These are phyloP conservation scores for Stereum hirsutum DNA, from an alignment of 1,284 basidiomycete species.

Conservation along the genomic window DNA sequence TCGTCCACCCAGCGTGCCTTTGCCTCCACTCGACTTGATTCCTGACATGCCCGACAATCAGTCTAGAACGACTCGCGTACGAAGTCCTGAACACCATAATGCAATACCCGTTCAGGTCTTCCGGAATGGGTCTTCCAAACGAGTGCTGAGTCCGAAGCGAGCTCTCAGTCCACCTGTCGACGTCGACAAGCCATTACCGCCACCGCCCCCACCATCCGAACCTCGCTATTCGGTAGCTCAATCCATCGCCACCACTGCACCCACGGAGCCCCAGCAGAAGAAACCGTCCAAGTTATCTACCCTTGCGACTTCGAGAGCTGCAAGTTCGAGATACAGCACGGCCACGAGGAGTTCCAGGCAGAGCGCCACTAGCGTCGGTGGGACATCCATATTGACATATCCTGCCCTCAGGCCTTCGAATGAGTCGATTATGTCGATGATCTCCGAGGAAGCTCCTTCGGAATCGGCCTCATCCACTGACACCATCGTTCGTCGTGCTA, in stretches of 20 bases:
- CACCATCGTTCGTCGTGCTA: conserved; percentile 50
- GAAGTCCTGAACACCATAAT: conserved; percentile 10
- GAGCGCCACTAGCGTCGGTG: conserved; percentile 36
- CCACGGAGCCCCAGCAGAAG: too few relatives aligned
- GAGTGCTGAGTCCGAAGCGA: background rate
- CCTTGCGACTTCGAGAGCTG: conserved; percentile 46
- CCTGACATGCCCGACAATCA: conserved; percentile 48
- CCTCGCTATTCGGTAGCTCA: conserved; percentile 9
- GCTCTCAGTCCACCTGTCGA: conserved; percentile 5
- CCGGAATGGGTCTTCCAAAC: conserved; percentile 1
- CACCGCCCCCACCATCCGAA: conserved; percentile 8
- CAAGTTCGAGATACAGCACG: conserved; percentile 27
- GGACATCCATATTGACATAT: conserved; percentile 56
- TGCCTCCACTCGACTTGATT: conserved; percentile 38
- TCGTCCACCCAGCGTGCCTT: conserved; percentile 28
- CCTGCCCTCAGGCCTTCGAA: conserved; percentile 54
- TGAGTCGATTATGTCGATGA: conserved; percentile 36
- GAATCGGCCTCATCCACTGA: conserved; percentile 21
- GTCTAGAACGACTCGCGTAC: conserved; percentile 34
- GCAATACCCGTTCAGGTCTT: conserved; percentile 11
- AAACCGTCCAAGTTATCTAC: conserved; percentile 54
- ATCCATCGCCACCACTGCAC: conserved; percentile 6
- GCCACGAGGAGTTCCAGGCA: conserved; percentile 37
- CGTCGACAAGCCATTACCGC: conserved; percentile 11
- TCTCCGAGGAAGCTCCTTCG: conserved; percentile 6